Conservation (phyloP, 2,329 filamentous ascomycete genomes). For the Trichoderma sp. region DNA sequence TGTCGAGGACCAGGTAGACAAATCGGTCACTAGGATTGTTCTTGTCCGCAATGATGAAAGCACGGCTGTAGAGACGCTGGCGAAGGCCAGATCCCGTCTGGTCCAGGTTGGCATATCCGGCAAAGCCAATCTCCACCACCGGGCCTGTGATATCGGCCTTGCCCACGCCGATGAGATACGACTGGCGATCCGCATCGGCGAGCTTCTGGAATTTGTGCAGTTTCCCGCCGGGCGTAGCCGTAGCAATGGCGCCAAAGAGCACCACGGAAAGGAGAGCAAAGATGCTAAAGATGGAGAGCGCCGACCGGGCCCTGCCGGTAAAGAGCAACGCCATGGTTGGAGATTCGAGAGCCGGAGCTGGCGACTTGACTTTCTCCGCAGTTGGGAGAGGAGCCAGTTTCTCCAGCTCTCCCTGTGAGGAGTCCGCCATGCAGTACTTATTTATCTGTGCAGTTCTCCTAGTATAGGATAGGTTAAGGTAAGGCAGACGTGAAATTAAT, state of each 20-base stretch:
- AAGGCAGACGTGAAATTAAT: background rate
- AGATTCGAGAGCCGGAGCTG: background rate
- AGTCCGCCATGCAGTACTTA: slow-evolving; percentile 11
- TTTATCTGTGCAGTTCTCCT: background rate
- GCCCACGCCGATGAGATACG: slow-evolving; percentile 54
- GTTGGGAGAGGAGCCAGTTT: slow-evolving; percentile 5
- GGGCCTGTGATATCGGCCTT: slow-evolving; percentile 65
- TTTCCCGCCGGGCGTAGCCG: background rate
- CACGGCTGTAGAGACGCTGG: slow-evolving; percentile 82
- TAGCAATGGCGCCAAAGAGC: slow-evolving; percentile 16
- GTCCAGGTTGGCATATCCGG: slow-evolving; percentile 84
- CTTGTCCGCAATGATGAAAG: slow-evolving; percentile 78
- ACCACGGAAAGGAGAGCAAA: slow-evolving; percentile 16
- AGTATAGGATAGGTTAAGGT: background rate
- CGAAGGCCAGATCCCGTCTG: slow-evolving; percentile 82
- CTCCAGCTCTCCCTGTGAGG: slow-evolving; percentile 1
- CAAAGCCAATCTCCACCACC: slow-evolving; percentile 85
- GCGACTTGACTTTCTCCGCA: slow-evolving; percentile 6
- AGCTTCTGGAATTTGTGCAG: background rate
- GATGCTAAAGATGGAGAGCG: slow-evolving; percentile 14
- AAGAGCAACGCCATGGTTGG: slow-evolving; percentile 17
- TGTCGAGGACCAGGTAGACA: slow-evolving; percentile 84
- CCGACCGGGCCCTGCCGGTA: slow-evolving; percentile 1
- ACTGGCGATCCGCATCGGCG: slow-evolving; percentile 26
- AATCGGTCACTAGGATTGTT: slow-evolving; percentile 67